Percentiles rank a stretch among this genome's conserved stretches.
These are phyloP conservation scores for Ramalina peruviana DNA, from an alignment of 495 filamentous ascomycete species.

Conservation along the genomic window DNA sequence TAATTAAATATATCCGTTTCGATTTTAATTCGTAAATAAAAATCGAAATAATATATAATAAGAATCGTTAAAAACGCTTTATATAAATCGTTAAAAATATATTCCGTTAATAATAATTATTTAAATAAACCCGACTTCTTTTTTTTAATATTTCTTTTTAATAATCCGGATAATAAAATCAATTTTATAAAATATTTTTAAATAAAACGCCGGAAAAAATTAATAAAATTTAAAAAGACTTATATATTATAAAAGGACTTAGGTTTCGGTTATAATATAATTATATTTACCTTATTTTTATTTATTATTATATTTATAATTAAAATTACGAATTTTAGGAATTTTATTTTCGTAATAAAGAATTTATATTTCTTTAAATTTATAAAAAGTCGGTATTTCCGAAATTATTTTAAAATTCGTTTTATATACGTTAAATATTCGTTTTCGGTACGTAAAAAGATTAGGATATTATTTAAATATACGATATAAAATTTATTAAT, in stretches of 20 bases:
- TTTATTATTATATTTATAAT: too few relatives aligned
- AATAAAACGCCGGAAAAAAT: slow-evolving; percentile 1
- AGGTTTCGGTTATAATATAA: neutral
- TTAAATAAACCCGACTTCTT: neutral
- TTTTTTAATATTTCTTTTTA: neutral
- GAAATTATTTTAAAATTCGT: neutral
- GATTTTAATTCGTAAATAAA: neutral
- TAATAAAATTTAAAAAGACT: neutral
- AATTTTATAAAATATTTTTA: slow-evolving; percentile 2
- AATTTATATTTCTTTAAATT: neutral
- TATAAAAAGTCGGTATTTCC: neutral
- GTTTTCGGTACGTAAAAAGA: neutral
- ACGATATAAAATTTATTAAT: neutral
- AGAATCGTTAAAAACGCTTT: neutral
- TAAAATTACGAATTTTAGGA: too few relatives aligned
- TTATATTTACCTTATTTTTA: too few relatives aligned
- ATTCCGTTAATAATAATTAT: neutral
- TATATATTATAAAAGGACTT: neutral
- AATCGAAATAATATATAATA: neutral
- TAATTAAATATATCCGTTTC: too few relatives aligned
- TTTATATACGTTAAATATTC: neutral
- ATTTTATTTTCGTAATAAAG: neutral
- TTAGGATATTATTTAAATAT: neutral
- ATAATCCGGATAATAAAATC: neutral
- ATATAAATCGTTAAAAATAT: neutral